These are phyloP conservation scores for Fusarium sp. DNA, from an alignment of 2,329 filamentous ascomycete genomes.

Conservation along the genomic window DNA sequence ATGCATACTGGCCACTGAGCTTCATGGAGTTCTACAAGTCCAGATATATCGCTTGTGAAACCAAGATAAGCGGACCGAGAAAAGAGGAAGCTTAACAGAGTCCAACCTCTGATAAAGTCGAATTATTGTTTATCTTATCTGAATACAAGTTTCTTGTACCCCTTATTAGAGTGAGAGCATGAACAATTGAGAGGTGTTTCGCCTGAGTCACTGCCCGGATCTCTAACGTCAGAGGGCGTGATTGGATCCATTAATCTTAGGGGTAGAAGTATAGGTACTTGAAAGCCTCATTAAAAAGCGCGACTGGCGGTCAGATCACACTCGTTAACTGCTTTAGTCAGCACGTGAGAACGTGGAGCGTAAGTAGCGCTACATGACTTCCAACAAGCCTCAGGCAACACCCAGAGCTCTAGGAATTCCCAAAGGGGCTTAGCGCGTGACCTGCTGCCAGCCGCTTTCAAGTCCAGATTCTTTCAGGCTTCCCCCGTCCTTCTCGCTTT, in stretches of 20 bases:
- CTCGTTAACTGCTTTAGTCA: constrained; percentile 33
- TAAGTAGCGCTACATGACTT: constrained; percentile 28
- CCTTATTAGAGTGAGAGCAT: constrained; percentile 6
- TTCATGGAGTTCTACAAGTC: not conserved
- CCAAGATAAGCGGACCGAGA: not conserved
- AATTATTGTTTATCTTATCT: not conserved
- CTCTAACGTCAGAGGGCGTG: constrained; percentile 32
- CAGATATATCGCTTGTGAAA: not conserved
- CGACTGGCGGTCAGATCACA: not conserved
- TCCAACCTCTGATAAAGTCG: not conserved
- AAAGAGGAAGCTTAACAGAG: not conserved
- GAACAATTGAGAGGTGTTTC: constrained; percentile 36
- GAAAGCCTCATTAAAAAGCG: not conserved
- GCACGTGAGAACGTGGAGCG: constrained; percentile 30
- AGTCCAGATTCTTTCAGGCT: constrained; percentile 59
- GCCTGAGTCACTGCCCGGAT: constrained; percentile 43
- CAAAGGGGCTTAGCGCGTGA: constrained; percentile 38
- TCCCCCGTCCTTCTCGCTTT: constrained; percentile 54
- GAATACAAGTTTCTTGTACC: not conserved
- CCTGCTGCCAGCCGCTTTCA: constrained; percentile 52
- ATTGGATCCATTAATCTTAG: constrained; percentile 12
- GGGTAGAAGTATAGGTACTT: constrained; percentile 36
- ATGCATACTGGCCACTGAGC: not conserved
- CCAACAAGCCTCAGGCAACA: constrained; percentile 42
- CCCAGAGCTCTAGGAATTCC: constrained; percentile 28